Evolutionary conservation across 106 monocot species (phyloP), one percentile per base, ranked within the genome.

Genomic region (Phalaenopsis equestris): DNA sequence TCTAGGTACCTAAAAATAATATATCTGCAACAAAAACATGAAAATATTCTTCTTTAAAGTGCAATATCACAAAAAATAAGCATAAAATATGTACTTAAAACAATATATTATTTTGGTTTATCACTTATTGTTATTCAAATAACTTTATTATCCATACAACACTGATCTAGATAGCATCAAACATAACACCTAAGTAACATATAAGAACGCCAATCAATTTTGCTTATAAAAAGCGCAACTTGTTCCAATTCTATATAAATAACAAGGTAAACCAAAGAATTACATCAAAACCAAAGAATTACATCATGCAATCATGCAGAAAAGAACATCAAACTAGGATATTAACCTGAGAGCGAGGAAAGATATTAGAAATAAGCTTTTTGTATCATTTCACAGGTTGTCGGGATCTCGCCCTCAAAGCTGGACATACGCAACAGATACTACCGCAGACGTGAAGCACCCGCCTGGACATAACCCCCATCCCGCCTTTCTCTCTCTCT

Each of bases 381-480:
- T 85, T 85, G 73, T 85, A 85, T 72, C 85, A 78, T 46, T 85
- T 85, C 15, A 85, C 81, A 3, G 85, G 85, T 24, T 85, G 85
- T 41, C 85, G 72, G 4, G 85, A 85, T 48, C 85, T 81, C 7
- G 85, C 17, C 64, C 85, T 42, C 78, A 85, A 41, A 6, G 81
- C 57, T 2, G 85, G 85, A 72, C 85, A 85, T 45, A 85, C 64
- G 74, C 38, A 85, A 81, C 85, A 85, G 37, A 85, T 78, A 16
- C 77, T 55, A 72, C 85, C 85, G 49, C 85, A 85, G 38, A 39
- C 85, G 18, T 81, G 81, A 64, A 85, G 30, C 42, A 85, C 85
- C 73, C 73, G 78, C 81, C 85, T 85, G 10, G 85, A 85, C 81
- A 85, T 78, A n/a, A 85, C 81, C 78, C 85, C 85, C 85, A 85